Evolutionary conservation across 129 eudicot species (phyloP).

Genomic region (Rutidosis leptorrhynchoides): DNA sequence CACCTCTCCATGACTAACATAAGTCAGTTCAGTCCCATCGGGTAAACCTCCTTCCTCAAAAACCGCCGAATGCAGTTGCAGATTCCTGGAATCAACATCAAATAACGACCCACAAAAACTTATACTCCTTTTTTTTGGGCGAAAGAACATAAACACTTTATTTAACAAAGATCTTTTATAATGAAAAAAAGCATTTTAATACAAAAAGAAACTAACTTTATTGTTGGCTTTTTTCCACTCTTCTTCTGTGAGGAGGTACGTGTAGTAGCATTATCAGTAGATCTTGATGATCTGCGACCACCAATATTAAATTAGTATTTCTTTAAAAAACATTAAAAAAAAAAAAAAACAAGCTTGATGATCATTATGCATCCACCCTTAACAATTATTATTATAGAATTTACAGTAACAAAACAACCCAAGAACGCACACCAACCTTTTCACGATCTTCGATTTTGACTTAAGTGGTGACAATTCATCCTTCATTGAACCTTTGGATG

Average conservation of each 20-base stretch:
- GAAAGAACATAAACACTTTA: too few species aligned
- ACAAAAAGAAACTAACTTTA: conserved; percentile 46
- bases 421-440: conserved; percentile 28
- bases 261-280: conserved; percentile 39
- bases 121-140: too few species aligned
- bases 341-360: not conserved
- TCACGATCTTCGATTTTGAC: conserved; percentile 22
- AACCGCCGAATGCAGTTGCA: conserved; percentile 68
- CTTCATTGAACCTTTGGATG: conserved; percentile 32
- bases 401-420: not conserved
- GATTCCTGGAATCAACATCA: conserved; percentile 56
- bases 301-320: conserved; percentile 9
- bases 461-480: conserved; percentile 29
- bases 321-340: not conserved
- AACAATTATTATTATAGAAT: too few species aligned
- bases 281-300: conserved; percentile 47
- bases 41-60: conserved; percentile 86
- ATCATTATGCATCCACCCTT: not conserved
- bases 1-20: conserved; percentile 85
- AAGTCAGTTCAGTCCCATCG: conserved; percentile 84
- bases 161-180: too few species aligned
- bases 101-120: conserved; percentile 23
- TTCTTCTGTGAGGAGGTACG: conserved; percentile 32
- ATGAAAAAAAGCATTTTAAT: not conserved
- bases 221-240: conserved; percentile 53